Conservation (phyloP, 1,284 basidiomycete species). For the Malassezia sympodialis region DNA sequence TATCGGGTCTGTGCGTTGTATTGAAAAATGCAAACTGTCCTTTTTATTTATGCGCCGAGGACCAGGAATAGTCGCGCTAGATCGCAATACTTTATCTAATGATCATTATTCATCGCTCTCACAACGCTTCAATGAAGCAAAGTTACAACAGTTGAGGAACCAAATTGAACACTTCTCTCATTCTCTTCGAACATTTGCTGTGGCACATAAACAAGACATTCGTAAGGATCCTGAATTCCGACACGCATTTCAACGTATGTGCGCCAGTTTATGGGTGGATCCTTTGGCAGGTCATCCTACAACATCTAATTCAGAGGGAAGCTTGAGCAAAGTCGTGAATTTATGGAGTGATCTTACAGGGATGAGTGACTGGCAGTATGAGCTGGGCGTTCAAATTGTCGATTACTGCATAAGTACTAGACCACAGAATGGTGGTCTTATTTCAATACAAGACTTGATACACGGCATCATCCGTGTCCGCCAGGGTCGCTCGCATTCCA, state of each 20-base stretch:
- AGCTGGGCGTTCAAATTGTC: conserved; percentile 90
- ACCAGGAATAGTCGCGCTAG: conserved; percentile 52
- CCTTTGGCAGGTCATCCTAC: conserved; percentile 56
- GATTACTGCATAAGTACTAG: conserved; percentile 87
- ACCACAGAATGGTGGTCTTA: conserved; percentile 78
- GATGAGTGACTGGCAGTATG: conserved; percentile 83
- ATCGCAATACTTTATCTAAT: conserved; percentile 49
- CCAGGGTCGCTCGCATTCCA: conserved; percentile 47
- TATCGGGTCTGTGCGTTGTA: not conserved
- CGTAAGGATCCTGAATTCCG: conserved; percentile 73
- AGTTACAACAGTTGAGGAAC: conserved; percentile 66
- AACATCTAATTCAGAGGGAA: conserved; percentile 5
- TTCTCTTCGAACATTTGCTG: conserved; percentile 69
- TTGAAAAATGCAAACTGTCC: not conserved
- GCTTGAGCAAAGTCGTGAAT: conserved; percentile 58
- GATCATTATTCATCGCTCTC: conserved; percentile 68
- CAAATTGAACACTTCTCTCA: conserved; percentile 75
- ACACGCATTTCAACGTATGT: conserved; percentile 91
- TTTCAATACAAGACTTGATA: conserved; percentile 76
- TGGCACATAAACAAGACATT: conserved; percentile 73
- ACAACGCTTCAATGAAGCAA: conserved; percentile 62
- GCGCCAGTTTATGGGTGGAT: conserved; percentile 84
- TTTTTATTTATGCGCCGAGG: conserved; percentile 50
- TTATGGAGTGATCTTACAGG: conserved; percentile 75
- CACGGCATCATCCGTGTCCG: conserved; percentile 66